Percentiles rank a stretch among this genome's conserved stretches.
Conservation (phyloP, 2,329 filamentous ascomycete genomes). For the Cladosporium sp. region DNA sequence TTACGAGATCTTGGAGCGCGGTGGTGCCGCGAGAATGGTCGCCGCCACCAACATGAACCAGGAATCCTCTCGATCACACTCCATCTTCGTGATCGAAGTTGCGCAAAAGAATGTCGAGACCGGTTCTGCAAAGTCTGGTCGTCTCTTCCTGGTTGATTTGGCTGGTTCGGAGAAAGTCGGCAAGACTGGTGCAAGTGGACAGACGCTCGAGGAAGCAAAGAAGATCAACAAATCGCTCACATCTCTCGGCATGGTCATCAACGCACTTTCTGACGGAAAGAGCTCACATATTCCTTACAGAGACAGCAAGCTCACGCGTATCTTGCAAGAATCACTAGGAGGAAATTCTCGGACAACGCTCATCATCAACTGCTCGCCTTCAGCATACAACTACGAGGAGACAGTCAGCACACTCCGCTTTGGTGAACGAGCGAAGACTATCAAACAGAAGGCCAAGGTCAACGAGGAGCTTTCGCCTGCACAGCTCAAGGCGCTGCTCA, state of each 20-base stretch:
- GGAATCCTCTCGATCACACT: conserved; percentile 96
- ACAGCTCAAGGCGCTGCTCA: conserved; percentile 89
- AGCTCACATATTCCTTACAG: conserved; percentile 94
- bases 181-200: conserved; percentile 95
- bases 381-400: conserved; percentile 96
- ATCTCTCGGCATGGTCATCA: conserved; percentile 98
- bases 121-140: conserved; percentile 91
- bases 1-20: conserved; percentile 93
- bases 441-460: conserved; percentile 99
- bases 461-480: conserved; percentile 95
- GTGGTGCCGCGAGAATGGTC: conserved; percentile 85
- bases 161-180: conserved; percentile 98
- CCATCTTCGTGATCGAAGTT: conserved; percentile 95
- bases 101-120: conserved; percentile 98
- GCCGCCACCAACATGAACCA: conserved; percentile 99
- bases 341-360: conserved; percentile 98
- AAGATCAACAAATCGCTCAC: conserved; percentile 99
- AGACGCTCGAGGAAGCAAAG: conserved; percentile 96
- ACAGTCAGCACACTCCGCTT: conserved; percentile 90
- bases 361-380: conserved; percentile 99
- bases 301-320: conserved; percentile 96
- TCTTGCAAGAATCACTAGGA: conserved; percentile 93
- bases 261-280: conserved; percentile 94
- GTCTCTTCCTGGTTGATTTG: conserved; percentile 96
- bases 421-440: conserved; percentile 93